A percentile compares a stretch with the other conserved stretches of the same genome.
These are phyloP conservation scores for Brassica incana DNA, from an alignment of 345 rosid species.

Conservation along the genomic window DNA sequence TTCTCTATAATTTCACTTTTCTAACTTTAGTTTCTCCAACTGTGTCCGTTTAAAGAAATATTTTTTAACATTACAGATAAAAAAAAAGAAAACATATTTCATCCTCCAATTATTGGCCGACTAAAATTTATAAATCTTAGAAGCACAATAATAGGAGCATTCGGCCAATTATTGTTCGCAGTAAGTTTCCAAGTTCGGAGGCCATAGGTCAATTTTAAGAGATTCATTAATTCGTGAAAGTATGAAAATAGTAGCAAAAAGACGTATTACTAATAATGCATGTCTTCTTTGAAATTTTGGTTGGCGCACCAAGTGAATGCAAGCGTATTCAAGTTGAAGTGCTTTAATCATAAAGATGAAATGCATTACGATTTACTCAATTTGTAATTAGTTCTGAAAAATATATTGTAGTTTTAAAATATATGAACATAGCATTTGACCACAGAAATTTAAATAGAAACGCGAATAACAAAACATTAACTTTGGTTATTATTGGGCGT, in stretches of 20 bases:
- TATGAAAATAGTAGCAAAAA: constrained; percentile 17
- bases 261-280: constrained; percentile 5
- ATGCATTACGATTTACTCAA: not conserved
- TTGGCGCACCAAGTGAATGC: constrained; percentile 10
- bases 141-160: constrained; percentile 36
- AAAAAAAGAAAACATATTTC: not conserved
- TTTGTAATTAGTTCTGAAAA: not conserved
- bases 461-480: not conserved
- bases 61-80: not conserved
- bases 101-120: constrained; percentile 39
- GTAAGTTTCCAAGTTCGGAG: constrained; percentile 19
- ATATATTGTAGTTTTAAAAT: not conserved
- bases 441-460: not conserved
- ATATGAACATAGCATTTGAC: not conserved
- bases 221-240: constrained; percentile 24
- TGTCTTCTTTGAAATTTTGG: constrained; percentile 1
- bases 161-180: constrained; percentile 39
- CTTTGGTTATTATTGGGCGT: not conserved
- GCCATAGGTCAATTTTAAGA: constrained; percentile 19
- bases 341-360: not conserved
- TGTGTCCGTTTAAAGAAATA: constrained; percentile 7
- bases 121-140: constrained; percentile 20
- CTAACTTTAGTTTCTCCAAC: constrained; percentile 28
- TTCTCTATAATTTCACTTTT: constrained; percentile 24
- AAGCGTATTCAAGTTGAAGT: constrained; percentile 10